phyloP scores from a whole-genome alignment of 2,329 filamentous ascomycete species.

The Penicillium sp. region DNA sequence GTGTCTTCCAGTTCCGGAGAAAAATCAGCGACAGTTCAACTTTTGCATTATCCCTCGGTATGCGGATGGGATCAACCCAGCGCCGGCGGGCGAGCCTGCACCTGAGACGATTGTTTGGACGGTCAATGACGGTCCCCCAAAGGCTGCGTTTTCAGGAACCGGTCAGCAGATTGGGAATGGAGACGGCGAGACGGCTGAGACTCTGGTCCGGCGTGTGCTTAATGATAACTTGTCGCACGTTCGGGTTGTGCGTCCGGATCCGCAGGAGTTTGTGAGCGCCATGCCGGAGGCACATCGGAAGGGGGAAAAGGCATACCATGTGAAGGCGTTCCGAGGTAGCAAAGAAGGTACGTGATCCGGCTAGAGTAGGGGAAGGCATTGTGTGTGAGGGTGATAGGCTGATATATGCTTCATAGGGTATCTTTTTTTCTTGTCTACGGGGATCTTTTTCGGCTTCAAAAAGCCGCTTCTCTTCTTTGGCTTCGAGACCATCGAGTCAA shows the following conservation, averaged over 20 bases:
- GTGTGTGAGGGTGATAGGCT: neutral
- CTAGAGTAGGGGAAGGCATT: neutral
- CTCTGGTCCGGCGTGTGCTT: conserved; percentile 50
- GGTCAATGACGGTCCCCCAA: conserved; percentile 58
- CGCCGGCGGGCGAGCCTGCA: conserved; percentile 46
- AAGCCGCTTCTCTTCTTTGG: conserved; percentile 68
- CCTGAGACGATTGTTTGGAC: conserved; percentile 66
- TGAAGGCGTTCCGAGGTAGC: conserved; percentile 67
- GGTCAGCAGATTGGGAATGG: conserved; percentile 51
- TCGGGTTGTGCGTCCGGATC: conserved; percentile 58
- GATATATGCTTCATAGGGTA: conserved; percentile 53
- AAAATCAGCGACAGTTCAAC: conserved; percentile 66
- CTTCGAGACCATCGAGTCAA: conserved; percentile 62
- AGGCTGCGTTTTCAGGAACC: conserved; percentile 49
- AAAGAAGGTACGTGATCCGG: conserved; percentile 60
- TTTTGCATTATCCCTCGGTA: conserved; percentile 64
- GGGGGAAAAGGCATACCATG: conserved; percentile 66
- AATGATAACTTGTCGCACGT: conserved; percentile 54
- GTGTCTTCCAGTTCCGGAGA: conserved; percentile 68
- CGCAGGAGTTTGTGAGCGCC: conserved; percentile 64
- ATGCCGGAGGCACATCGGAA: conserved; percentile 66
- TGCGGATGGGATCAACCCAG: conserved; percentile 54
- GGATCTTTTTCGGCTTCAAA: conserved; percentile 69
- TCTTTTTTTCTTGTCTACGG: conserved; percentile 65
- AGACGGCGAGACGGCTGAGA: conserved; percentile 53